Evolutionary conservation across 2,329 filamentous ascomycete genomes (phyloP).

Genomic region (Escovopsis sp.): DNA sequence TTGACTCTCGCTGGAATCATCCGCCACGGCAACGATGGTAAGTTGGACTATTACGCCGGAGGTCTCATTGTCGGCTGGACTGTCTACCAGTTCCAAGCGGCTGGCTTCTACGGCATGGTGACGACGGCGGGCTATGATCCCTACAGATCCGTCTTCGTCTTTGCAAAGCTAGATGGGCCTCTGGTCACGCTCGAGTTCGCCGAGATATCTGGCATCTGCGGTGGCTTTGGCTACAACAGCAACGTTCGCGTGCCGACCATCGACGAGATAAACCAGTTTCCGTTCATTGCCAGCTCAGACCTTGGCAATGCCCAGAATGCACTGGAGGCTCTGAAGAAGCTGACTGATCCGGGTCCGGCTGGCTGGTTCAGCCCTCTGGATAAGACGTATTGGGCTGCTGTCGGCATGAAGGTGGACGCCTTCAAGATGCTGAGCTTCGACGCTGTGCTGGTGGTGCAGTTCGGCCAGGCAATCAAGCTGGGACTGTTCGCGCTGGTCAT

Average conservation of each 20-base stretch:
- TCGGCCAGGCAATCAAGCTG: conserved; percentile 15
- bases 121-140: conserved; percentile 5
- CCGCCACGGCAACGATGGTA: conserved; percentile 11
- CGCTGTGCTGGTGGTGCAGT: conserved; percentile 22
- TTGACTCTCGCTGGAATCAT: conserved; percentile 22
- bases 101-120: conserved; percentile 22
- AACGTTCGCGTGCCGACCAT: conserved; percentile 16
- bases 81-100: conserved; percentile 23
- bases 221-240: conserved; percentile 28
- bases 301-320: conserved; percentile 1
- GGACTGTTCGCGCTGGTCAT: conserved; percentile 19
- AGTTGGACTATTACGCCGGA: conserved; percentile 21
- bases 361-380: conserved; percentile 19
- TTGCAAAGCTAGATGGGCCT: conserved; percentile 23
- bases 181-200: conserved; percentile 24
- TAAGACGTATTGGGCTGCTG: conserved; percentile 22
- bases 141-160: conserved; percentile 22
- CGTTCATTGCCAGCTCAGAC: conserved; percentile 6
- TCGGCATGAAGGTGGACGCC: conserved; percentile 22
- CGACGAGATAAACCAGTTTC: conserved; percentile 8
- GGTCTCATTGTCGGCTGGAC: conserved; percentile 20
- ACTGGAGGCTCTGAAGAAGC: not conserved
- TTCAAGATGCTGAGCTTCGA: conserved; percentile 23
- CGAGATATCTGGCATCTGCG: conserved; percentile 18
- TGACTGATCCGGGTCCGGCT: not conserved